Evolutionary conservation across 1,284 basidiomycete genomes (phyloP).

Genomic region (Pseudozyma tsukubaensis): DNA sequence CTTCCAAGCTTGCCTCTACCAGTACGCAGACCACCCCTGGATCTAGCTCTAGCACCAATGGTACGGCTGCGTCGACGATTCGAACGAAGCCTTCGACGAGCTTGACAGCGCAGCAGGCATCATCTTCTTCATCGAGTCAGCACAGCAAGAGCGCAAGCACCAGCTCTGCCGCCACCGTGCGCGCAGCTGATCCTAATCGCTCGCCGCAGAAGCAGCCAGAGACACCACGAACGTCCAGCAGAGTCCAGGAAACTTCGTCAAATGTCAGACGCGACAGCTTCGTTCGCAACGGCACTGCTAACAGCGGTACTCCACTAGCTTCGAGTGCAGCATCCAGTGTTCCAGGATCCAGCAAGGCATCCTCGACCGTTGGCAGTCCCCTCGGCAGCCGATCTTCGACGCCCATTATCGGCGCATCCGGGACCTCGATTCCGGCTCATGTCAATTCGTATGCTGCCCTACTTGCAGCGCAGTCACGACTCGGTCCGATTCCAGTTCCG

Average conservation of each 20-base stretch:
- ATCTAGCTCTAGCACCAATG: background rate
- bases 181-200: constrained; percentile 11
- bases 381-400: constrained; percentile 41
- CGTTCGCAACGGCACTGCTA: background rate
- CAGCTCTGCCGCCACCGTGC: constrained; percentile 19
- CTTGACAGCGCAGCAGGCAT: background rate
- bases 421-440: constrained; percentile 37
- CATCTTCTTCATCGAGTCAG: constrained; percentile 2
- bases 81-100: constrained; percentile 2
- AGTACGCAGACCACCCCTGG: background rate
- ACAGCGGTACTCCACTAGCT: constrained; percentile 8
- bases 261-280: background rate
- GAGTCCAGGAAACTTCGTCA: constrained; percentile 2
- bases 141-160: constrained; percentile 20
- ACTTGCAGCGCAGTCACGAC: constrained; percentile 40
- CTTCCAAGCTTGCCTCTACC: constrained; percentile 31
- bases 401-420: constrained; percentile 34
- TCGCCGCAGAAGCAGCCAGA: constrained; percentile 27
- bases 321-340: constrained; percentile 34
- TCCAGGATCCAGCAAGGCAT: constrained; percentile 26
- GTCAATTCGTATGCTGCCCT: constrained; percentile 51
- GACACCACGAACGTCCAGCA: constrained; percentile 19
- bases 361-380: constrained; percentile 30
- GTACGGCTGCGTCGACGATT: background rate
- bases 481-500: constrained; percentile 49